These are phyloP conservation scores for Yamadazyma conglobata DNA, from an alignment of 1,139 yeast species.

Conservation along the genomic window DNA sequence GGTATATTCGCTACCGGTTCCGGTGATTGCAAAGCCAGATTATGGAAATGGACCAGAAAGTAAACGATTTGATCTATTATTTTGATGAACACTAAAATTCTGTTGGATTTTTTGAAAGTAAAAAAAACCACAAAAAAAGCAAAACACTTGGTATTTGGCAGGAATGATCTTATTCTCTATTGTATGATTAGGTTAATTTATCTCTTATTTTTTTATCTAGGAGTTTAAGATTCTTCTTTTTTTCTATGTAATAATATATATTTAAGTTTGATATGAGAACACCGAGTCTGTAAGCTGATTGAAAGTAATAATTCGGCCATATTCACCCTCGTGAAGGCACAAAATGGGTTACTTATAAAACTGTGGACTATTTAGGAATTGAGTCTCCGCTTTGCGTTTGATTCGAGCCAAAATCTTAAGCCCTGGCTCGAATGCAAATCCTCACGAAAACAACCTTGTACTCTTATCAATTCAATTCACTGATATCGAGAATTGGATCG, in stretches of 20 bases:
- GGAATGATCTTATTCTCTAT: not conserved
- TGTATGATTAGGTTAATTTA: constrained; percentile 4
- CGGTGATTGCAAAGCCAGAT: constrained; percentile 96
- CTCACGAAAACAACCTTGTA: too few species aligned
- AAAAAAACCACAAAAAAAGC: not conserved
- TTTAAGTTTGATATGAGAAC: constrained; percentile 3
- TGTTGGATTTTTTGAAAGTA: not conserved
- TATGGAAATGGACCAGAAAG: constrained; percentile 70
- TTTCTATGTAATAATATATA: constrained; percentile 2
- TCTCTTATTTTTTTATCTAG: not conserved
- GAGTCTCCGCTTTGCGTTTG: too few species aligned
- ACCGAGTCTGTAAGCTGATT: too few species aligned
- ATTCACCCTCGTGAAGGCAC: too few species aligned
- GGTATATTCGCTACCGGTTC: constrained; percentile 92
- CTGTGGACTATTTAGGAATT: too few species aligned
- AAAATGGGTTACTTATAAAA: too few species aligned
- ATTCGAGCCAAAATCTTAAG: too few species aligned
- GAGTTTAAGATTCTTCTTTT: not conserved
- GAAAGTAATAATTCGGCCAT: too few species aligned
- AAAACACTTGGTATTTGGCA: not conserved
- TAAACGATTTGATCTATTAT: constrained; percentile 1
- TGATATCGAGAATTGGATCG: too few species aligned
- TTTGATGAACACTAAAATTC: not conserved
- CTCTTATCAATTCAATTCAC: too few species aligned
- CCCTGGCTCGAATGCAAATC: too few species aligned